Base-by-base conservation (phyloP, 331 rosid genomes). In the Phaseolus coccineus region DNA sequence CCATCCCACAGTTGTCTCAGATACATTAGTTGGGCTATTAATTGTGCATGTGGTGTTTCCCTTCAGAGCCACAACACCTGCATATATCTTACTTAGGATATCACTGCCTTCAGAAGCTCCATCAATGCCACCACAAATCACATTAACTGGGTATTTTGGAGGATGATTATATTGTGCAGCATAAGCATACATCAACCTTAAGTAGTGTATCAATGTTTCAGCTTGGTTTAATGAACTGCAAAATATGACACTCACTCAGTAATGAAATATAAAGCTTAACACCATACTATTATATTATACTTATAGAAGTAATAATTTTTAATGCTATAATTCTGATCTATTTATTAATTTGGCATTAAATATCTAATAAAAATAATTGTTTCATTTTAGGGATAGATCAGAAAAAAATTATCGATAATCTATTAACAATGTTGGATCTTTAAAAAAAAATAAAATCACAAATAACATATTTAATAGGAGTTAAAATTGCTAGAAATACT, bases 141-240 rank as follows among this genome's bases (percentile, higher is more conserved):
- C 24, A 25, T 9, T 59, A 35, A 88, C 87, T 16, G 84, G 85
- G 25, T 85, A 80, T 64, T 1, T 16, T 3, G 86, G 81, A 0
- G 89, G 87, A 2, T 6, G 37, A 59, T 81, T 78, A 44, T 85
- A 85, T 59, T 88, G 89, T 24, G 91, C 89, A 5, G 85, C 87
- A 10, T 9, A 9, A 0, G 30, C n/a, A 72, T 85, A 85, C 70
- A 75, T 14, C 0, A 1, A 3, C 11, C 44, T 53, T 39, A 88
- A 61, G 51, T 51, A 71, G 15, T 24, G 22, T 30, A 69, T 58
- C 44, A 83, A 72, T 35, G 59, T 74, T n/a, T 0, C 10, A 48
- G 78, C 0, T 1, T 40, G 3, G 0, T 39, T 63, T 63, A 51
- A 51, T 35, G 66, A n/a, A 11, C 77, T 63, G 44, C 44, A 5